Base-by-base conservation (phyloP, 2,329 filamentous ascomycete species). In the Cladosporium sp. region DNA sequence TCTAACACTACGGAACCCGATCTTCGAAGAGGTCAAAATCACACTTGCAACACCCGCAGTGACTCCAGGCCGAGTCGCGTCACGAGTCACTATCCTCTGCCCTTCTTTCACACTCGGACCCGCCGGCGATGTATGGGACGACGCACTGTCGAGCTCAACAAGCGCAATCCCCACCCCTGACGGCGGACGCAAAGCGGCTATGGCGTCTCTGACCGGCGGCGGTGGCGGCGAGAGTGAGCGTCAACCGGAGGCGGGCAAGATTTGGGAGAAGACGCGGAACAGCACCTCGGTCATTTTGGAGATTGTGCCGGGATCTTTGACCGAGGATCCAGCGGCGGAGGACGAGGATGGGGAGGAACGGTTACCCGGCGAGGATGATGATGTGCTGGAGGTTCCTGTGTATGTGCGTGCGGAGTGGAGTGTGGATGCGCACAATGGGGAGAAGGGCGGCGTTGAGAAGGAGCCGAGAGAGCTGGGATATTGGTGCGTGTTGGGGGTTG, bases 221-320 rank as follows among this genome's bases (percentile, higher is more conserved):
- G 73, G 64, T 38, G 65, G 61, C 20, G 68, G 71, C 36, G 76
- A 73, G 44, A 69, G 70, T 41, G 76, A 73, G 47, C 79, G 82
- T 43, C 83, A 82, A 63, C 82, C 88, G 13, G 90, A 95, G 68
- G 88, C 88, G 0, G 93, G 92, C 47, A 97, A 97, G 70, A 84
- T 97, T n/a, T 99, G 89, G 88, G 91, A 96, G 56, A 82, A 85
- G 48, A 92, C 91, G 0, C 79, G 91, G 30, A 99, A 97, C 68
- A 96, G 91, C 88, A 93, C 93, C 13, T 93, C 85, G 58, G 89
- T 99, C 9, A 88, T 96, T 17, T 77, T 99, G 20, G 93, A 99
- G 67, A 86, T 99, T 12, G 81, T 96, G 0, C 81, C 91, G 62
- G 61, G 77, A 56, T 15, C 64, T 68, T 40, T 69, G 65, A 49